phyloP scores from a whole-genome alignment of 331 rosid genomes.

The Pyrus hybrid region DNA sequence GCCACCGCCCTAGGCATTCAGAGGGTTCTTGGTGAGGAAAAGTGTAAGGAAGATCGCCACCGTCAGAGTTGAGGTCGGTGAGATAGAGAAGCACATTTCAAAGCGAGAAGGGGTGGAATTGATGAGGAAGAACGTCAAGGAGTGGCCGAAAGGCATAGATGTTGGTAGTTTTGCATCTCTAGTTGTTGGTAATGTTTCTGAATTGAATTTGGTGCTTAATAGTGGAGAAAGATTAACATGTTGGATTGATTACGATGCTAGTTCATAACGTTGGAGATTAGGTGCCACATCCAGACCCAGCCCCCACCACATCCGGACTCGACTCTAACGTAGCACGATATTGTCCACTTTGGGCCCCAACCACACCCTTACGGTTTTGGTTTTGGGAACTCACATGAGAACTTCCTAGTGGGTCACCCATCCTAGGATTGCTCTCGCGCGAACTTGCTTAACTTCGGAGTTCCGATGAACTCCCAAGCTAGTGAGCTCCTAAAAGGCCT shows the following conservation, averaged over 20 bases:
- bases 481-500: no score
- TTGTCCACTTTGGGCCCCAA: no score
- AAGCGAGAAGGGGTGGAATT: slow-evolving; percentile 12
- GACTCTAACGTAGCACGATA: no score
- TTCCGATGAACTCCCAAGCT: no score
- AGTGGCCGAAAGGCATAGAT: slow-evolving; percentile 29
- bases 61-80: slow-evolving; percentile 31
- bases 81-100: slow-evolving; percentile 25
- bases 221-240: slow-evolving; percentile 34
- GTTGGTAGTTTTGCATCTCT: slow-evolving; percentile 37
- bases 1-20: slow-evolving; percentile 1
- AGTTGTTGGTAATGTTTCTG: slow-evolving; percentile 28
- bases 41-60: slow-evolving; percentile 41
- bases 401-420: no score
- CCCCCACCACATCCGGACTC: no score
- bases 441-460: no score
- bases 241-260: slow-evolving; percentile 59
- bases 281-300: no score
- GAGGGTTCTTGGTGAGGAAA: slow-evolving; percentile 60
- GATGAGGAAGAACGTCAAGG: slow-evolving; percentile 34
- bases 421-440: no score
- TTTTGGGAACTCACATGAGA: no score
- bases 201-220: slow-evolving; percentile 18
- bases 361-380: no score
- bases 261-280: slow-evolving; percentile 40